Base-by-base conservation (phyloP, 202 grass and related monocot genomes). In the Musa balbisiana region DNA sequence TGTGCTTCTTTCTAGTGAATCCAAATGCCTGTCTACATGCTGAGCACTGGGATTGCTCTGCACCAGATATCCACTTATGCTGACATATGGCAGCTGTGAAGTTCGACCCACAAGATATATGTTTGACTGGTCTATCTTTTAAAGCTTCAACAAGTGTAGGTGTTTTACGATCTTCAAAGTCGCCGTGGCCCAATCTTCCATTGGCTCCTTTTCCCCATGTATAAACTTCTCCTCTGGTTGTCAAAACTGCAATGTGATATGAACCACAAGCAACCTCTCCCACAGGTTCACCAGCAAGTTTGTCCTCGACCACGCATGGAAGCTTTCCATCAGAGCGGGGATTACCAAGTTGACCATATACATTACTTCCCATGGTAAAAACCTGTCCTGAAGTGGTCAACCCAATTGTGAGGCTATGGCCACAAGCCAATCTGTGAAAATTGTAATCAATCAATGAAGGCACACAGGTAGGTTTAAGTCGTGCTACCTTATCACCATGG, bases 191-290 rank as follows among this genome's bases (percentile, higher is more conserved):
- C 73, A 99, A 72, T 84, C 95, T 92, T 59, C 95, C 95, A 80
- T 95, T 99, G 64, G 95, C 87, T 53, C 95, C 95, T 75, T 89
- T 93, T 52, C 95, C 95, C 95, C 95, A 99, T 17, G 95, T 95
- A 69, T 99, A 99, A 86, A 99, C 95, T 86, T 99, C 89, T 78
- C 95, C 91, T 1, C 64, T 75, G 64, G 90, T 82, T 83, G 95
- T 95, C 85, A 99, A 76, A 20, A 92, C 89, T 13, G 87, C 89
- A 69, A 94, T 83, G 83, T 99, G 95, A 64, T 99, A 99, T 50
- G 91, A 87, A n/a, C 95, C 95, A 63, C 95, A 99, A 15, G 87
- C 77, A 88, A 99, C 83, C 62, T 95, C 95, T 74, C 81, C 84
- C 69, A 88, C 89, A 85, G 87, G 79, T 64, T 92, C 95, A 3